phyloP scores from a whole-genome alignment of 768 basidiomycete species.

The Solioccasus polychromus region DNA sequence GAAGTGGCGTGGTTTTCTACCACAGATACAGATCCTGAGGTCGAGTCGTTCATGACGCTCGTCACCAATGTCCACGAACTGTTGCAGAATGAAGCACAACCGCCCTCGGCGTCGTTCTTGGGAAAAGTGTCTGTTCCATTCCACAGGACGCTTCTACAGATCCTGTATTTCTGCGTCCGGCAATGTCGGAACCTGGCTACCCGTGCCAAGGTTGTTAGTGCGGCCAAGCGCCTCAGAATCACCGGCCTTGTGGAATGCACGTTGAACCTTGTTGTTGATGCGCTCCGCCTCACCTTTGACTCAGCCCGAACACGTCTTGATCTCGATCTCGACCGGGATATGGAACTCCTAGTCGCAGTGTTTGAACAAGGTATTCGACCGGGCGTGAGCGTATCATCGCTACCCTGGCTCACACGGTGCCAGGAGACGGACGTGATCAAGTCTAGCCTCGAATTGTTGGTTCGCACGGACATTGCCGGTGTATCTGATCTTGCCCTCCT shows the following conservation, averaged over 20 bases:
- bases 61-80: slow-evolving; percentile 61
- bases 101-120: slow-evolving; percentile 71
- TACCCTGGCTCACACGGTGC: slow-evolving; percentile 75
- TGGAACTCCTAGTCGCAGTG: slow-evolving; percentile 78
- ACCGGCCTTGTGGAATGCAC: slow-evolving; percentile 59
- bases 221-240: slow-evolving; percentile 61
- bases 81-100: slow-evolving; percentile 69
- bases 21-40: slow-evolving; percentile 50
- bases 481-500: slow-evolving; percentile 64
- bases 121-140: slow-evolving; percentile 62
- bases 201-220: slow-evolving; percentile 49
- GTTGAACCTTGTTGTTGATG: slow-evolving; percentile 66
- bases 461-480: slow-evolving; percentile 66
- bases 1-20: slow-evolving; percentile 77
- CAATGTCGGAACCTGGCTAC: slow-evolving; percentile 53
- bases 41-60: slow-evolving; percentile 59
- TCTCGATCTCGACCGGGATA: slow-evolving; percentile 71
- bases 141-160: slow-evolving; percentile 77
- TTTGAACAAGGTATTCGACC: slow-evolving; percentile 76
- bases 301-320: slow-evolving; percentile 56
- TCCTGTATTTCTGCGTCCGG: slow-evolving; percentile 73
- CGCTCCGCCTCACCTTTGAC: slow-evolving; percentile 60
- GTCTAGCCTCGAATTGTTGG: slow-evolving; percentile 70
- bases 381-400: slow-evolving; percentile 65
- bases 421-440: slow-evolving; percentile 80